Percentiles rank a stretch among this genome's conserved stretches.
These are phyloP conservation scores for Phaffia australis DNA, from an alignment of 768 basidiomycete genomes.

Conservation along the genomic window DNA sequence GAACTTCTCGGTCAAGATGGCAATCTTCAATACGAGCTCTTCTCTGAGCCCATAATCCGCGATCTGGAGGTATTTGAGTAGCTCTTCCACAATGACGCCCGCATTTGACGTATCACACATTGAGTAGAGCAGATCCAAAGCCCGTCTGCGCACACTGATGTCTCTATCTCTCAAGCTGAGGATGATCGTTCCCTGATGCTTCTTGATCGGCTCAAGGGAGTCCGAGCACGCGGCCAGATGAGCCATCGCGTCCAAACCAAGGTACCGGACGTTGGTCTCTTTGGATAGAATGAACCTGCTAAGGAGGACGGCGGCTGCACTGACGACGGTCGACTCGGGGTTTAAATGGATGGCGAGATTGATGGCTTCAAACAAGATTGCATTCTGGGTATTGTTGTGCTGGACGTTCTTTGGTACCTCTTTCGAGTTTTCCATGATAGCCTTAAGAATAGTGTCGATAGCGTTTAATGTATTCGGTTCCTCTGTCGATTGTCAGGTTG, in stretches of 20 bases:
- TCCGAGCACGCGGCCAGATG: constrained; percentile 91
- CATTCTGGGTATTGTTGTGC: constrained; percentile 96
- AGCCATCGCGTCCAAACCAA: constrained; percentile 95
- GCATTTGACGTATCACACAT: constrained; percentile 99
- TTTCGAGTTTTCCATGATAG: constrained; percentile 74
- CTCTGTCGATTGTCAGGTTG: constrained; percentile 44
- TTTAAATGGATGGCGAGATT: constrained; percentile 91
- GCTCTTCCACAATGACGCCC: constrained; percentile 87
- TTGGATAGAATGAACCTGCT: constrained; percentile 95
- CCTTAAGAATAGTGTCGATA: constrained; percentile 71
- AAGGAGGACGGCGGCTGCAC: constrained; percentile 75
- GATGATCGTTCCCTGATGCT: constrained; percentile 91
- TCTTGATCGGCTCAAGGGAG: constrained; percentile 81
- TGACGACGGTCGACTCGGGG: constrained; percentile 75
- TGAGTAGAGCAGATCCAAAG: constrained; percentile 89
- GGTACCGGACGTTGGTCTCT: constrained; percentile 95
- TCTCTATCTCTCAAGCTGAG: constrained; percentile 90
- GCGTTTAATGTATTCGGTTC: constrained; percentile 67
- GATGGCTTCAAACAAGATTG: constrained; percentile 97
- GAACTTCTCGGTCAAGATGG: constrained; percentile 97
- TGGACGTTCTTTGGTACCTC: constrained; percentile 90
- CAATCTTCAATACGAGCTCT: constrained; percentile 98
- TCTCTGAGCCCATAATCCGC: constrained; percentile 94
- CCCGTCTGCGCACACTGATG: constrained; percentile 86
- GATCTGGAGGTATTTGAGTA: constrained; percentile 83